phyloP scores from a whole-genome alignment of 208 protist species.

The Trypanosoma scelopori region DNA sequence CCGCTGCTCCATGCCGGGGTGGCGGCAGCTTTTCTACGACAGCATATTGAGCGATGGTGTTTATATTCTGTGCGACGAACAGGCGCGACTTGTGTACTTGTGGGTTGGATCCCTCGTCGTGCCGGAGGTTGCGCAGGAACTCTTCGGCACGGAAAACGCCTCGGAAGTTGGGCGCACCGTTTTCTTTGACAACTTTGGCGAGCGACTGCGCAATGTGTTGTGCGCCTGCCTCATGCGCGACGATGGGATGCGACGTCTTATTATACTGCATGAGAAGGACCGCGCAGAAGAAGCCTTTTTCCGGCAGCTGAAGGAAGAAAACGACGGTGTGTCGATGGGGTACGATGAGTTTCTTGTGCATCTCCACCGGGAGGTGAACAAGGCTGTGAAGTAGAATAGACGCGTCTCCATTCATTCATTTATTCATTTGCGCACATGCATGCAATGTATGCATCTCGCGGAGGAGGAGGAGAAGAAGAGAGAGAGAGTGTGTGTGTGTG shows the following conservation, averaged over 20 bases:
- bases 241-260: constrained; percentile 72
- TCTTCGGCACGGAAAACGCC: constrained; percentile 67
- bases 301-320: constrained; percentile 75
- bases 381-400: constrained; percentile 31
- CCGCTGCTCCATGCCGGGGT: constrained; percentile 62
- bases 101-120: constrained; percentile 75
- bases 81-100: constrained; percentile 78
- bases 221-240: constrained; percentile 66
- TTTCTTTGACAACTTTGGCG: constrained; percentile 64
- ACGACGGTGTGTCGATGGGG: constrained; percentile 35
- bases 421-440: too few relatives aligned
- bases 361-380: constrained; percentile 64
- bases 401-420: too few relatives aligned
- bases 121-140: constrained; percentile 41
- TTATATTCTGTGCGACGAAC: constrained; percentile 86
- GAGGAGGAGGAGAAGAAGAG: too few relatives aligned
- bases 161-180: constrained; percentile 35
- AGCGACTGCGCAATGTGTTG: constrained; percentile 68
- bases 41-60: constrained; percentile 67
- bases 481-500: constrained; percentile 7
- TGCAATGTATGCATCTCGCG: neutral
- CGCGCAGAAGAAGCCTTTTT: constrained; percentile 80
- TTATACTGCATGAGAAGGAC: constrained; percentile 83
- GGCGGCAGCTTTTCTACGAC: constrained; percentile 67
- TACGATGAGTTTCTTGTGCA: constrained; percentile 73